phyloP scores from a whole-genome alignment of 108 stramenopile species.

The Conticribra guillardii region DNA sequence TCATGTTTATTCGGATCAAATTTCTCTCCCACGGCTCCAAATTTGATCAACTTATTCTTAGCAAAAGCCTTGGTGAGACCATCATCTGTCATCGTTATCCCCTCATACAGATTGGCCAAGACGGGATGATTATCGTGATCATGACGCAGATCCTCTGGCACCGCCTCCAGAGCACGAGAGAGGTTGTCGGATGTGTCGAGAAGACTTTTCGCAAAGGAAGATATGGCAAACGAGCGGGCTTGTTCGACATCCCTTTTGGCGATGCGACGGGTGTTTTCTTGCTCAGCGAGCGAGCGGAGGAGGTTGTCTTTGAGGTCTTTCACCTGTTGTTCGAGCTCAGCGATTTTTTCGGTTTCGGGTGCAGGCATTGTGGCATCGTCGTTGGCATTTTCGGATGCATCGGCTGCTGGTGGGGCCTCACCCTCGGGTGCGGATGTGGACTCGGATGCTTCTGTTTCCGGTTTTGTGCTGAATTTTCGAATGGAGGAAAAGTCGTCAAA shows the following conservation, averaged over 20 bases:
- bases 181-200: conserved; percentile 95
- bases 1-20: conserved; percentile 97
- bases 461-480: conserved; percentile 36
- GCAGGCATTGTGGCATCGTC: conserved; percentile 3
- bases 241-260: conserved; percentile 89
- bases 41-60: conserved; percentile 83
- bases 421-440: conserved; percentile 14
- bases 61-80: conserved; percentile 88
- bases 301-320: conserved; percentile 80
- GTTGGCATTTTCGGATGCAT: background rate
- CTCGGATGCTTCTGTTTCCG: conserved; percentile 9
- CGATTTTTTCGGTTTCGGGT: conserved; percentile 29
- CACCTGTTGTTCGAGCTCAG: conserved; percentile 65
- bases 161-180: conserved; percentile 81
- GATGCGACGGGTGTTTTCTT: conserved; percentile 96
- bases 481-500: background rate
- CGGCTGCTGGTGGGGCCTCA: conserved; percentile 14
- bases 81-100: conserved; percentile 91
- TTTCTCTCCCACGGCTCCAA: conserved; percentile 86
- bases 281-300: conserved; percentile 91
- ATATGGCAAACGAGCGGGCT: conserved; percentile 84
- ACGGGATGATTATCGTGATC: conserved; percentile 54
- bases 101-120: conserved; percentile 77
- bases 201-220: conserved; percentile 87
- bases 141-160: conserved; percentile 56